phyloP scores from a whole-genome alignment of 106 monocot genomes.

The Platanthera zijinensis region DNA sequence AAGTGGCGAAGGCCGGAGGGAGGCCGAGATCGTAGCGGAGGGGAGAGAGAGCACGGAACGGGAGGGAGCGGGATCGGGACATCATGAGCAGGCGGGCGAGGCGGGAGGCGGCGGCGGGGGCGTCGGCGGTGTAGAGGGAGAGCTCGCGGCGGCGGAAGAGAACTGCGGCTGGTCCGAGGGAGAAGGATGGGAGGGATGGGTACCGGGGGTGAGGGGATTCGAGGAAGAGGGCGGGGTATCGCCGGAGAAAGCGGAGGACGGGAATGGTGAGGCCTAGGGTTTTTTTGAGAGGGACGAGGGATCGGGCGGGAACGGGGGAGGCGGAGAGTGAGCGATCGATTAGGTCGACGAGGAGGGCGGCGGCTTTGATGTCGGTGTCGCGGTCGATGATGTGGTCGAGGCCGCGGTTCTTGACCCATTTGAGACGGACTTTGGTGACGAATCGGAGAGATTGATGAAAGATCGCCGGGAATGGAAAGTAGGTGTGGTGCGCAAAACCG shows the following conservation, averaged over 20 bases:
- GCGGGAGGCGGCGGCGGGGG: conserved; percentile 19
- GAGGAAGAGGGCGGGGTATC: conserved; percentile 78
- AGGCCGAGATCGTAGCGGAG: conserved; percentile 62
- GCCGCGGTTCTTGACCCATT: conserved; percentile 86
- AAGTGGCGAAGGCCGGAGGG: conserved; percentile 30
- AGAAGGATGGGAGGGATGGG: conserved; percentile 66
- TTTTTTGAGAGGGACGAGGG: conserved; percentile 62
- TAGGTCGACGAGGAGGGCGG: conserved; percentile 57
- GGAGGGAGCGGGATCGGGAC: conserved; percentile 39
- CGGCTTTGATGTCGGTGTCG: conserved; percentile 77
- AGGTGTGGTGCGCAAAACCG: background rate
- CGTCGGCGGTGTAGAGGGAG: conserved; percentile 13
- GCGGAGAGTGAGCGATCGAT: conserved; percentile 41
- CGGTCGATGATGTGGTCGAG: conserved; percentile 94
- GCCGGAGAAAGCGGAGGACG: conserved; percentile 91
- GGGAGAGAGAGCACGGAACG: conserved; percentile 30
- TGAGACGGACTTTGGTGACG: conserved; percentile 58
- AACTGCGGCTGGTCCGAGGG: conserved; percentile 35
- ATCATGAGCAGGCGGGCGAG: conserved; percentile 51
- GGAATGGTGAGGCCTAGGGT: conserved; percentile 77
- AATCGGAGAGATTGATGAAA: background rate
- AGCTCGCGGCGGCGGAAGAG: conserved; percentile 44
- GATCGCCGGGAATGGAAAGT: background rate
- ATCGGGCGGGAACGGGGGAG: conserved; percentile 32
- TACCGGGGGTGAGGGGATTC: conserved; percentile 55